phyloP scores from a whole-genome alignment of 2,329 filamentous ascomycete species.

The Zalaria sp. region DNA sequence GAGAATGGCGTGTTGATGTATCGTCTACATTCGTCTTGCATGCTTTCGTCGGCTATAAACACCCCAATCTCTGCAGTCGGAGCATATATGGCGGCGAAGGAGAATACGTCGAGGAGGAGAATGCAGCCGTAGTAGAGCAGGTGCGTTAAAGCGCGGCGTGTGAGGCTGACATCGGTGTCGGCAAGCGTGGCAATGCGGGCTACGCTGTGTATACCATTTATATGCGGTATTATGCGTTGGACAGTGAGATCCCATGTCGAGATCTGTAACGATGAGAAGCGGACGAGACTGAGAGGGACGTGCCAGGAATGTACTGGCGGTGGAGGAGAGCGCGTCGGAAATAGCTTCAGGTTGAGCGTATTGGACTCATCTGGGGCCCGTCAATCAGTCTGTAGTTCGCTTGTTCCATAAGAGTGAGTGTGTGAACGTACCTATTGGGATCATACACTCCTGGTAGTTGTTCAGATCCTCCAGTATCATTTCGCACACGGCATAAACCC shows the following conservation, averaged over 20 bases:
- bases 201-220: constrained; percentile 85
- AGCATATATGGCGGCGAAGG: constrained; percentile 84
- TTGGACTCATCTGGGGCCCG: constrained; percentile 62
- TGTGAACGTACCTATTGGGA: constrained; percentile 61
- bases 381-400: not conserved
- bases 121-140: constrained; percentile 88
- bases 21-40: constrained; percentile 75
- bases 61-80: constrained; percentile 63
- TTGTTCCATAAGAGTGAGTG: not conserved
- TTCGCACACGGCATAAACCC: constrained; percentile 60
- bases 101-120: constrained; percentile 84
- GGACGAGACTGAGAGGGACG: constrained; percentile 63
- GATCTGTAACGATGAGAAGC: constrained; percentile 35
- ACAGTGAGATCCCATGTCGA: constrained; percentile 66
- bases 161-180: constrained; percentile 74
- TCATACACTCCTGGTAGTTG: constrained; percentile 97
- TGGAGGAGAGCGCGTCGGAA: constrained; percentile 66
- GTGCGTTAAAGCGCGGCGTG: constrained; percentile 75
- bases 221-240: constrained; percentile 64
- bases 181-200: constrained; percentile 73
- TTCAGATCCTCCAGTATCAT: constrained; percentile 86
- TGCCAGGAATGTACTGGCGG: constrained; percentile 74
- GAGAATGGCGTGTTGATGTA: constrained; percentile 50
- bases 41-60: constrained; percentile 60
- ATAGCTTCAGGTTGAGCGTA: constrained; percentile 91